Conservation (phyloP, 257 asterid species). For the Nicotiana noctiflora region DNA sequence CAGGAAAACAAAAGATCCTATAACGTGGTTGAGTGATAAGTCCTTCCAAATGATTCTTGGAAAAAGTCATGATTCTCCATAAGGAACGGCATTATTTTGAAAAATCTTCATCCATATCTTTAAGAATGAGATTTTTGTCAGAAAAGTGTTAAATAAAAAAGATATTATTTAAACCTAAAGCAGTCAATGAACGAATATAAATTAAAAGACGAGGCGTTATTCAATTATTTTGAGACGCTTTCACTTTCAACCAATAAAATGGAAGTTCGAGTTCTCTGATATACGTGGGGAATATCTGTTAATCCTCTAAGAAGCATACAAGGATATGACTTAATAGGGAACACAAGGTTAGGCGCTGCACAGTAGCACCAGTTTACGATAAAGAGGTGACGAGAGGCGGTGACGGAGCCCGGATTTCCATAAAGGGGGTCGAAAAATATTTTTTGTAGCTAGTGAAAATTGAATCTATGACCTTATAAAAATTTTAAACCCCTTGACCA, state of each 20-base stretch:
- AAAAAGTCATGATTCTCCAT: not conserved
- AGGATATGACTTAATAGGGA: no score
- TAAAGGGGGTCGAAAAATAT: no score
- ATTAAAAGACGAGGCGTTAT: not conserved
- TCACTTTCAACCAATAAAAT: not conserved
- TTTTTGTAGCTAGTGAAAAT: no score
- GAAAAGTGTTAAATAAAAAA: no score
- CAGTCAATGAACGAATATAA: not conserved
- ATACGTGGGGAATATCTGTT: not conserved
- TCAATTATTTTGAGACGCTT: not conserved
- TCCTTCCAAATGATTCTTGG: not conserved
- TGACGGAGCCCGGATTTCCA: no score
- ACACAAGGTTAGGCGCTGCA: no score
- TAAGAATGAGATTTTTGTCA: not conserved
- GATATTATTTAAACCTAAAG: not conserved
- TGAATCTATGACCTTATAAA: no score
- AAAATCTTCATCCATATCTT: not conserved
- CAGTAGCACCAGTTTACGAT: no score
- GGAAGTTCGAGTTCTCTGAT: not conserved
- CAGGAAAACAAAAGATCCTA: not conserved
- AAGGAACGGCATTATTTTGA: not conserved
- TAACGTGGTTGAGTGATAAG: not conserved
- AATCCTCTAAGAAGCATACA: no score
- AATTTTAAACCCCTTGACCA: no score
- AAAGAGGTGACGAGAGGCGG: no score